Evolutionary conservation across 352 stramenopile species (phyloP), one percentile per base, ranked within the genome.

Genomic region (Pelagophyceae sp.): DNA sequence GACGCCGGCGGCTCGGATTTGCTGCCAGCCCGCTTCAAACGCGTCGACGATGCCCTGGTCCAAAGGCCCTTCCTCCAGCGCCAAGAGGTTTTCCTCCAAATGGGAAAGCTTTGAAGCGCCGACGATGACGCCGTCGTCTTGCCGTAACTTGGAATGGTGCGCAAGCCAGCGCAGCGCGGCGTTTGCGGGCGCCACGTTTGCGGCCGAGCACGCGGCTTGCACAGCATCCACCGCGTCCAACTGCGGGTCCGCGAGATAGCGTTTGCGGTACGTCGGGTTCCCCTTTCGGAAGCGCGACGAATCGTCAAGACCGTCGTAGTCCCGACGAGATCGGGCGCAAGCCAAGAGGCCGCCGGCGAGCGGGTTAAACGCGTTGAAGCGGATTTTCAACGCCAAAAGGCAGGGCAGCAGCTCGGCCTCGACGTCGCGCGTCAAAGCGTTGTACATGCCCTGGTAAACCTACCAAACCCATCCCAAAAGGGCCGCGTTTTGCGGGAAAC

Each of bases 371-470:
- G 82, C 82, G 76, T 87, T 85, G 76, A 87, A 87, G 19, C 80
- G 77, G 54, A 87, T 87, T n/a, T 80, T 79, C 0, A 83, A 79
- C 20, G 76, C 70, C 33, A 75, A 60, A 11, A 85, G 72, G 33
- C 81, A 80, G 0, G 83, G 83, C 20, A 87, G 70, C 35, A 87
- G 78, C 61, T 87, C 83, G 2, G 31, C 38, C 76, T 87, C 82
- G 11, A 87, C 83, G 29, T 84, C 79, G 38, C 83, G 77, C n/a
- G 83, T 87, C 3, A 87, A 80, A 0, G 69, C 83, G 67, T 87
- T 87, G 80, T 87, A 87, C 83, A 87, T 87, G 74, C 83, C 83
- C 81, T 87, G 82, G 64, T 86, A 86, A 32, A n/a, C n/a, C n/a
- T n/a, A n/a, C n/a, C n/a, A n/a, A n/a, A n/a, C n/a, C n/a, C n/a